Base-by-base conservation (phyloP, 495 filamentous ascomycete genomes). In the Neurospora sp. region DNA sequence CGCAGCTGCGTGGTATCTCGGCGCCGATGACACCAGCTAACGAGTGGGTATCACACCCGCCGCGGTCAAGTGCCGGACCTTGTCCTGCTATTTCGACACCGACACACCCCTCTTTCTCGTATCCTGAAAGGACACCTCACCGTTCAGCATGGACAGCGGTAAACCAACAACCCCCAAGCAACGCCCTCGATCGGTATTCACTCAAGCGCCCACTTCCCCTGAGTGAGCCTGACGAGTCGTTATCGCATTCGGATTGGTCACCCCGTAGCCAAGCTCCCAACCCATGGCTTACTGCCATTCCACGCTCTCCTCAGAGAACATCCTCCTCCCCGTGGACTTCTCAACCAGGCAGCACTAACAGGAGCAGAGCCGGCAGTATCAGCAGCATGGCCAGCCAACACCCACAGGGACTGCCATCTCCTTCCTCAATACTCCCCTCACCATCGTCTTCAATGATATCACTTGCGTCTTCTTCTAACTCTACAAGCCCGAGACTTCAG, bases 201-300 rank as follows among this genome's bases (percentile, higher is more conserved):
- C 35, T 68, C 44, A 12, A 31, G 68, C 53, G 71, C 17, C 42
- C 71, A 70, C 20, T 38, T 40, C n/a, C 73, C 20, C 17, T 20
- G 20, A 5, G n/a, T 70, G 14, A 68, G 76, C 71, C 73, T 73
- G 14, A 22, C 1, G 53, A 65, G 53, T 17, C 27, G 27, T 3
- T 16, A 31, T 16, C 27, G 22, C 53, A 16, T 65, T 1, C 7
- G 27, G 22, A 65, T 4, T 35, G 53, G 53, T 35, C 53, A 65
- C 27, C 53, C 14, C 27, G 14, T 8, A 37, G 71, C 3, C 71
- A 73, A 8, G 76, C 76, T 1, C 78, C 80, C 16, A 84, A 81
- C 73, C 83, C 83, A 40, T 80, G 81, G 76, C 77, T 85, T 2
- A 84, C 80, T 69, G 83, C 82, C 35, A 77, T 85, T 68, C 83